Percentiles rank a stretch among this genome's conserved stretches.
These are phyloP conservation scores for Gymnopilus junonius DNA, from an alignment of 768 basidiomycete genomes.

Conservation along the genomic window DNA sequence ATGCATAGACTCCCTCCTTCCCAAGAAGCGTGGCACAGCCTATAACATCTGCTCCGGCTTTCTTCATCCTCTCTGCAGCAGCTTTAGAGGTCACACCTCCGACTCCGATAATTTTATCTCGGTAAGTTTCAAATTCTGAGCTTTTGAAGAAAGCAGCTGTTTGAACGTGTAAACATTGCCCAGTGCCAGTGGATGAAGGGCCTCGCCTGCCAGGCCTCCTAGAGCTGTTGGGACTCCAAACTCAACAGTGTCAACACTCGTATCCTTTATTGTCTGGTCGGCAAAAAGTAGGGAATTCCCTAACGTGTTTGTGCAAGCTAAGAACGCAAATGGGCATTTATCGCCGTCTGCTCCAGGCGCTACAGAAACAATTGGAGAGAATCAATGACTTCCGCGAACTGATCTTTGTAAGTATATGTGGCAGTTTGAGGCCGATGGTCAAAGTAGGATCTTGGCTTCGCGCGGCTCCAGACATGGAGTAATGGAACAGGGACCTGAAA, in stretches of 20 bases:
- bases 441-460: slow-evolving; percentile 55
- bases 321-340: slow-evolving; percentile 62
- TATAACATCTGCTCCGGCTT: slow-evolving; percentile 74
- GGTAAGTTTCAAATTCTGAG: slow-evolving; percentile 40
- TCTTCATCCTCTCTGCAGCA: slow-evolving; percentile 69
- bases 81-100: slow-evolving; percentile 75
- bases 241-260: neutral
- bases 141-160: slow-evolving; percentile 47
- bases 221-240: slow-evolving; percentile 68
- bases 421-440: slow-evolving; percentile 77
- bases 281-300: slow-evolving; percentile 69
- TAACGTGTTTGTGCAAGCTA: slow-evolving; percentile 83
- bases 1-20: slow-evolving; percentile 56
- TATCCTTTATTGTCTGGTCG: slow-evolving; percentile 46
- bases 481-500: slow-evolving; percentile 52
- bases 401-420: slow-evolving; percentile 67
- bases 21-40: slow-evolving; percentile 62
- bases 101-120: slow-evolving; percentile 73
- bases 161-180: slow-evolving; percentile 77
- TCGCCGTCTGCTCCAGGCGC: slow-evolving; percentile 7
- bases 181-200: slow-evolving; percentile 74
- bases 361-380: slow-evolving; percentile 46
- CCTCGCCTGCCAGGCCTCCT: slow-evolving; percentile 80
- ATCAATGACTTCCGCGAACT: slow-evolving; percentile 60
- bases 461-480: slow-evolving; percentile 52